Evolutionary conservation across 306 rosid genomes (phyloP).

Genomic region (cucumber (Cucumis sativus)): Cucumber_9930_V3 NC_026659.2:30740001-30740500

Average conservation of each 20-base stretch:
- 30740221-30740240: conserved; percentile 5
- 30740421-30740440: neutral
- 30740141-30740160: conserved; percentile 5
- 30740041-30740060: conserved; percentile 73
- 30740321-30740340: neutral
- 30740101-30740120: neutral
- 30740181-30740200: conserved; percentile 13
- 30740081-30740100: conserved; percentile 17
- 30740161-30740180: conserved; percentile 8
- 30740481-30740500: neutral
- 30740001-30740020: conserved; percentile 38
- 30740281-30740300: conserved; percentile 1
- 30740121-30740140: conserved; percentile 2
- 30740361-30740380: conserved; percentile 5
- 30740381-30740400: neutral
- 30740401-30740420: conserved; percentile 3
- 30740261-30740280: conserved; percentile 3
- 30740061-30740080: conserved; percentile 24
- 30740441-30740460: neutral
- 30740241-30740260: neutral
- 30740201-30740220: conserved; percentile 9
- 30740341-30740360: neutral
- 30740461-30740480: neutral
- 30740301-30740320: conserved; percentile 7
- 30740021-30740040: conserved; percentile 46